Percentiles rank a stretch among this genome's conserved stretches.
Conservation (phyloP, 768 basidiomycete genomes). For the Crepidotus variabilis region DNA sequence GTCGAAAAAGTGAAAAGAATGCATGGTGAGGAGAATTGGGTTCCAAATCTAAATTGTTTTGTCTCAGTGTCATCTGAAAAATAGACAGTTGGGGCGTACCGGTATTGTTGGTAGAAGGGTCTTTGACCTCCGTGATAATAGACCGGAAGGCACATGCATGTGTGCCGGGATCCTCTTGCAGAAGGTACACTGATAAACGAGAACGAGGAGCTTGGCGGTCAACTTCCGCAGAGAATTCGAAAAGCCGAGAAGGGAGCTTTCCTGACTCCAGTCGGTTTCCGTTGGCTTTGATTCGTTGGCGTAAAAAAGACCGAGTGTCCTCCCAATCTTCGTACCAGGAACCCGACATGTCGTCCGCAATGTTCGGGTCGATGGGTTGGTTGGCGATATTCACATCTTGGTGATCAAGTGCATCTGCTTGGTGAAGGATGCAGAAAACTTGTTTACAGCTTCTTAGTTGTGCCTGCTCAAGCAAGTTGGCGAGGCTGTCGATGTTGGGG, state of each 20-base stretch:
- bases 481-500: too few relatives aligned
- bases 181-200: background rate
- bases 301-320: background rate
- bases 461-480: background rate
- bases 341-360: background rate
- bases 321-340: conserved; percentile 1
- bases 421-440: background rate
- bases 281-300: background rate
- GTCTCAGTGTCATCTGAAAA: background rate
- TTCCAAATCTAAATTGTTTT: background rate
- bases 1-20: conserved; percentile 1
- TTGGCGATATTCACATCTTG: background rate
- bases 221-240: background rate
- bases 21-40: background rate
- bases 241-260: background rate
- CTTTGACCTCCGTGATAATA: background rate
- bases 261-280: background rate
- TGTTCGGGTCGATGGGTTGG: background rate
- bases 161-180: background rate
- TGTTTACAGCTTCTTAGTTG: background rate
- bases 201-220: background rate
- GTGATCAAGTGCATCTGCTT: background rate
- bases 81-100: background rate
- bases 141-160: conserved; percentile 8
- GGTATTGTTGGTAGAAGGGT: too few relatives aligned